phyloP scores from a whole-genome alignment of 306 rosid species.

The Cicer bijugum region DNA sequence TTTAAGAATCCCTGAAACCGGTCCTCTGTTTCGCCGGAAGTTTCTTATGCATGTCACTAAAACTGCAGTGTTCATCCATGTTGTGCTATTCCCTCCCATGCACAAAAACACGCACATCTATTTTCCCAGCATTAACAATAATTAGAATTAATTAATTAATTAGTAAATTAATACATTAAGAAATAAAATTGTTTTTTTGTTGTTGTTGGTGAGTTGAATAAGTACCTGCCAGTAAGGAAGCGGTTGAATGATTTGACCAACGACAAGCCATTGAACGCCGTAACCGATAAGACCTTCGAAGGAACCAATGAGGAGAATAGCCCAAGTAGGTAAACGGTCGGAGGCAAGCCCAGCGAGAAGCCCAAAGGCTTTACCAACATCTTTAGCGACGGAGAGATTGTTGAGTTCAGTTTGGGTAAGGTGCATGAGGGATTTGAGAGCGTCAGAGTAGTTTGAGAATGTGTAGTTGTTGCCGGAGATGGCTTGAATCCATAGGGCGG shows the following conservation, averaged over 20 bases:
- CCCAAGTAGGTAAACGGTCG: slow-evolving; percentile 73
- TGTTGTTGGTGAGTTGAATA: background rate
- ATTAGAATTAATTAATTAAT: background rate
- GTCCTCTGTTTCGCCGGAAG: slow-evolving; percentile 79
- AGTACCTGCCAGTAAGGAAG: slow-evolving; percentile 90
- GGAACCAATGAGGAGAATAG: slow-evolving; percentile 75
- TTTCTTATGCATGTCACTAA: slow-evolving; percentile 80
- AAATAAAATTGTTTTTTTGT: background rate
- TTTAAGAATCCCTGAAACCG: slow-evolving; percentile 81
- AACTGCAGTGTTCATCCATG: slow-evolving; percentile 99
- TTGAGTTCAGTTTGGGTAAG: slow-evolving; percentile 82
- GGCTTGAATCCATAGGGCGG: slow-evolving; percentile 87
- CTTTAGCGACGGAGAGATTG: slow-evolving; percentile 82
- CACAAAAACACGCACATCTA: slow-evolving; percentile 88
- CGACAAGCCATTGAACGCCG: slow-evolving; percentile 93
- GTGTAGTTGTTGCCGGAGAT: slow-evolving; percentile 98
- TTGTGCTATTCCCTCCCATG: slow-evolving; percentile 94
- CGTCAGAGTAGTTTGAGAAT: slow-evolving; percentile 85
- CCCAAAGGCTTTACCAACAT: slow-evolving; percentile 84
- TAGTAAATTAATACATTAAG: background rate
- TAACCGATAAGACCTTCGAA: slow-evolving; percentile 80
- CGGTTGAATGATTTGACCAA: slow-evolving; percentile 62
- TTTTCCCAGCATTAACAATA: background rate
- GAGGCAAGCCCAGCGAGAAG: slow-evolving; percentile 84
- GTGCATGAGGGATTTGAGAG: slow-evolving; percentile 80